Base-by-base conservation (phyloP, 2,329 filamentous ascomycete species). In the Colletotrichum tropicicola region DNA sequence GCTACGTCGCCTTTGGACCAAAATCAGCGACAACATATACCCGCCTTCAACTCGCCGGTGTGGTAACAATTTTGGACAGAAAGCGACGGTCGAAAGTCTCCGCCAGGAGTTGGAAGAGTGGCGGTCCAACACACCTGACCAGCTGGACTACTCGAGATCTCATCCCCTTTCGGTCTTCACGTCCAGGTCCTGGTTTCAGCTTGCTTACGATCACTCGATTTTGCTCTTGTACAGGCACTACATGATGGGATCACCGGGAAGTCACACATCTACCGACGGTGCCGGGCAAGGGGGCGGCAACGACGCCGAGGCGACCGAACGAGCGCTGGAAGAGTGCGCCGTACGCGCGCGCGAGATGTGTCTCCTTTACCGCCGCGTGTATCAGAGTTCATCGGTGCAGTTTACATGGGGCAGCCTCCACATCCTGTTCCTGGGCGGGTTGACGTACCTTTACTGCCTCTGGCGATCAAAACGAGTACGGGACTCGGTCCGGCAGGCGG, bases 191-290 rank as follows among this genome's bases (percentile, higher is more conserved):
- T 80, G 78, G 78, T 81, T 80, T 48, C 62, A 72, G 3, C 69
- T 80, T 1, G 75, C 75, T 1, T 80, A 80, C 48, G 67, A 79
- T 58, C 73, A 80, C 59, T 75, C 77, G 2, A 74, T 81, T 21
- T 69, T 81, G 5, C 67, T 80, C 3, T 68, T 81, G 2, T 79
- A 80, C 54, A 72, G 77, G 1, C 68, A 70, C 21, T 69, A 69
- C 59, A 74, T 75, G 48, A 54, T 55, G 39, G 57, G 48, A 21
- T 35, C 41, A 3, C 17, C 23, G 1, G 23, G 39, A 28, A 30
- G 21, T 4, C 48, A 45, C 1, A 5, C 19, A 0, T 19, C 58
- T 30, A 19, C 45, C 0, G 37, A 53, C n/a, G 30, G 15, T 17
- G 27, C 15, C 3, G 41, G 27, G n/a, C 39, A 52, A 12, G 17